A percentile compares a stretch with the other conserved stretches of the same genome.
These are phyloP conservation scores for Mycena metata DNA, from an alignment of 768 basidiomycete genomes.

Conservation along the genomic window DNA sequence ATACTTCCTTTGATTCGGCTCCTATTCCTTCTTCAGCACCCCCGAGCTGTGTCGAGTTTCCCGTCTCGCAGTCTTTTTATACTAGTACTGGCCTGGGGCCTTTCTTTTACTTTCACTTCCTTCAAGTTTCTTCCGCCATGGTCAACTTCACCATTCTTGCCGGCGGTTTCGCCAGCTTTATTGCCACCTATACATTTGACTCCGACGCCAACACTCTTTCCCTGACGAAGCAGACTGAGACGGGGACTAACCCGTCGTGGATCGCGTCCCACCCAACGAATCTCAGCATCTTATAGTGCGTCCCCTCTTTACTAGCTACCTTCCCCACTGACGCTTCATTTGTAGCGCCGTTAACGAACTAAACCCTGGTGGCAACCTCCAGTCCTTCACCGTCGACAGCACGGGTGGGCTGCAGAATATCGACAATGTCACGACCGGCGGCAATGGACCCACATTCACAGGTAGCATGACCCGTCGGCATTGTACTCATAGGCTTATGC, in stretches of 20 bases:
- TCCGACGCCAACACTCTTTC: conserved; percentile 61
- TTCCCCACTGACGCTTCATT: conserved; percentile 1
- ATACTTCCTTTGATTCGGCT: too few species aligned
- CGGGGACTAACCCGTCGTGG: conserved; percentile 70
- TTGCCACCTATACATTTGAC: conserved; percentile 66
- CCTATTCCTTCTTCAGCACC: conserved; percentile 20
- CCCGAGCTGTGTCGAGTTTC: conserved; percentile 28
- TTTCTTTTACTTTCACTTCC: conserved; percentile 11
- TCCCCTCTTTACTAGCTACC: conserved; percentile 21
- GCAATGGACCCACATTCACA: conserved; percentile 64
- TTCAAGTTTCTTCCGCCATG: conserved; percentile 44
- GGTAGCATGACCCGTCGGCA: too few species aligned
- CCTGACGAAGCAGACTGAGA: conserved; percentile 58
- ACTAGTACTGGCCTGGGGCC: conserved; percentile 30
- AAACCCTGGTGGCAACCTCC: conserved; percentile 55
- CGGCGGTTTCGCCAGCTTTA: conserved; percentile 60
- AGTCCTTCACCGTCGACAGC: conserved; percentile 64
- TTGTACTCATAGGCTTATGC: too few species aligned
- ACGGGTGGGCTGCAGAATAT: conserved; percentile 56
- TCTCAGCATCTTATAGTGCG: conserved; percentile 71
- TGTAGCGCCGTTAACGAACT: conserved; percentile 68
- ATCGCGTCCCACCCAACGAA: conserved; percentile 67
- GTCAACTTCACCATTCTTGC: conserved; percentile 64
- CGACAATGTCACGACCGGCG: conserved; percentile 62
- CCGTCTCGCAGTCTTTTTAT: conserved; percentile 15